These are phyloP conservation scores for Lophiotrema nucula DNA, from an alignment of 495 filamentous ascomycete genomes.

Conservation along the genomic window DNA sequence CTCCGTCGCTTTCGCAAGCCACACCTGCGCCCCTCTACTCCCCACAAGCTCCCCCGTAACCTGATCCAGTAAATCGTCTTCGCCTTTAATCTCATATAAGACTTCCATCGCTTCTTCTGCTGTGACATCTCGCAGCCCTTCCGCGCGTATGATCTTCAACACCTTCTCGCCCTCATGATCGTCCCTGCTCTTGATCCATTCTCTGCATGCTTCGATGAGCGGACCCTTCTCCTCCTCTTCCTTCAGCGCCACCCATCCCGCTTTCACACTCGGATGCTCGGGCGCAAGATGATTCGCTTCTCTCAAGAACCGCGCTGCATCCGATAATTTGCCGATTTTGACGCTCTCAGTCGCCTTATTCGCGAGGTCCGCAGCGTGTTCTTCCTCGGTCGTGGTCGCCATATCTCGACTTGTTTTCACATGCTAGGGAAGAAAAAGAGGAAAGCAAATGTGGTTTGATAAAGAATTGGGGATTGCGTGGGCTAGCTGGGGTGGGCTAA, in stretches of 20 bases:
- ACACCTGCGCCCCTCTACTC: conserved; percentile 54
- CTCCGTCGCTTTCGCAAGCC: conserved; percentile 52
- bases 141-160: conserved; percentile 53
- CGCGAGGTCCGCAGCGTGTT: conserved; percentile 27
- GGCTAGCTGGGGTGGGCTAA: not conserved
- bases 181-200: conserved; percentile 52
- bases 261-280: conserved; percentile 54
- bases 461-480: too few relatives aligned
- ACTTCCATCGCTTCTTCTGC: conserved; percentile 56
- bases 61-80: conserved; percentile 52
- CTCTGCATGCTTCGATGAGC: conserved; percentile 54
- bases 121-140: conserved; percentile 52
- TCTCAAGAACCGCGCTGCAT: conserved; percentile 53
- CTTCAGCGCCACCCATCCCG: conserved; percentile 51
- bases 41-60: conserved; percentile 61
- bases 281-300: conserved; percentile 64
- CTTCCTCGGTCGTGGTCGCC: conserved; percentile 25
- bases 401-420: conserved; percentile 19
- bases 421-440: not conserved
- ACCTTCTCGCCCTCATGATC: conserved; percentile 59
- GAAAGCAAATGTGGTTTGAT: conserved; percentile 3
- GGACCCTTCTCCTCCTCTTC: conserved; percentile 51
- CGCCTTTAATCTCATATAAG: conserved; percentile 47
- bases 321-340: conserved; percentile 22
- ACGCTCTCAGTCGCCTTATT: conserved; percentile 14